Percentiles rank a stretch among this genome's conserved stretches.
Evolutionary conservation across 108 stramenopile species (phyloP).

Genomic region (Skeletonema potamos): DNA sequence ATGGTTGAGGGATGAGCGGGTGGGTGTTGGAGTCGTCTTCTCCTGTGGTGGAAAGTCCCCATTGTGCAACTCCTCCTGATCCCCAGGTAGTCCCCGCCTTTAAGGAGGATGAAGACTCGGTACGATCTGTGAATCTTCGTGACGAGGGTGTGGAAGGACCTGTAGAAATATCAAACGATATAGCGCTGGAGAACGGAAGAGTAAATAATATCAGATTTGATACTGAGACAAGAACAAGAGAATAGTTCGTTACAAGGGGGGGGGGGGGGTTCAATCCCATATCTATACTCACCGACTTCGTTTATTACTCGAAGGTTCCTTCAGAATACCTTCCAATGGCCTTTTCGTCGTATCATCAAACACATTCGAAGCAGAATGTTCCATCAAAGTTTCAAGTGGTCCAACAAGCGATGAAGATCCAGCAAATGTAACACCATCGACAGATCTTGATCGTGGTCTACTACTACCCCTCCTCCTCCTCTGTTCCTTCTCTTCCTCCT

Average conservation of each 20-base stretch:
- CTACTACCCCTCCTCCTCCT: neutral
- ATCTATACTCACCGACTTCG: slow-evolving; percentile 20
- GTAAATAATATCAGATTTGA: neutral
- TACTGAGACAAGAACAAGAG: neutral
- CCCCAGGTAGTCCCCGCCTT: slow-evolving; percentile 7
- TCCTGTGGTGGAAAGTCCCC: neutral
- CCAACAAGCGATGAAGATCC: neutral
- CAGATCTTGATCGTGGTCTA: slow-evolving; percentile 28
- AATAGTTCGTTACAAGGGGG: neutral
- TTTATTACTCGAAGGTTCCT: slow-evolving; percentile 24
- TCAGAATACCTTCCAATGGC: slow-evolving; percentile 38
- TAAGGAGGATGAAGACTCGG: slow-evolving; percentile 3
- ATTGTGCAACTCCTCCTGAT: neutral
- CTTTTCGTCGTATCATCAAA: slow-evolving; percentile 1
- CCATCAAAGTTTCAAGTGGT: neutral
- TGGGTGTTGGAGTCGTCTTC: slow-evolving; percentile 35
- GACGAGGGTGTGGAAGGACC: slow-evolving; percentile 31
- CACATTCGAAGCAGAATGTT: neutral
- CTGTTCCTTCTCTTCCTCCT: neutral
- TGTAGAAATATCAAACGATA: slow-evolving; percentile 42
- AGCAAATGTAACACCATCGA: slow-evolving; percentile 35
- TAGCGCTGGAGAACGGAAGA: slow-evolving; percentile 1
- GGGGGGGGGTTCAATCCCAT: neutral
- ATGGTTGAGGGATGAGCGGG: slow-evolving; percentile 44
- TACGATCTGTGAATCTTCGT: neutral